Conservation (phyloP, 2,329 filamentous ascomycete genomes). For the Nannizziopsis arthrosporioides region DNA sequence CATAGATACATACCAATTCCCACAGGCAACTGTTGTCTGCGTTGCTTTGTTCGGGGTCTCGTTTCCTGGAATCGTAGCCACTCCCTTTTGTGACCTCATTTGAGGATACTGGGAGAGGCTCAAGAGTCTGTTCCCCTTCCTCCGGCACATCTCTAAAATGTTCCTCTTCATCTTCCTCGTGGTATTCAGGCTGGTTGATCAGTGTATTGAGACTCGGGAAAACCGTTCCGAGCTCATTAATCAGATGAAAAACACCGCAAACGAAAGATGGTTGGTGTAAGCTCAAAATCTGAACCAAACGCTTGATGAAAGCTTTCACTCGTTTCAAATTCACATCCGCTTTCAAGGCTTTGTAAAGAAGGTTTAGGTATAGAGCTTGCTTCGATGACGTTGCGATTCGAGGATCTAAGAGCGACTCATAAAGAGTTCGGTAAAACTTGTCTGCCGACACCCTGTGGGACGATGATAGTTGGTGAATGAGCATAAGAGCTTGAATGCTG, state of each 20-base stretch:
- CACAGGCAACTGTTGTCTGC: slow-evolving; percentile 89
- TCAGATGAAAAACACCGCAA: slow-evolving; percentile 81
- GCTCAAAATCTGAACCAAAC: slow-evolving; percentile 74
- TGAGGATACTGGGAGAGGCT: slow-evolving; percentile 18
- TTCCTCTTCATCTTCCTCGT: slow-evolving; percentile 57
- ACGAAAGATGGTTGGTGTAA: slow-evolving; percentile 88
- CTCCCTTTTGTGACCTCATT: slow-evolving; percentile 26
- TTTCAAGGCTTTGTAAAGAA: slow-evolving; percentile 79
- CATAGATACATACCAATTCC: slow-evolving; percentile 57
- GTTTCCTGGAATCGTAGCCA: slow-evolving; percentile 75
- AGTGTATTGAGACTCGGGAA: slow-evolving; percentile 73
- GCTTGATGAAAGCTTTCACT: slow-evolving; percentile 91
- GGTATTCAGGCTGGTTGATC: slow-evolving; percentile 67
- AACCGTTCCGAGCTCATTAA: slow-evolving; percentile 64
- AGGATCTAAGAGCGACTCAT: slow-evolving; percentile 87
- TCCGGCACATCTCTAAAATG: slow-evolving; percentile 55
- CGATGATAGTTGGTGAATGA: slow-evolving; percentile 83
- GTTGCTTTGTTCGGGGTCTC: slow-evolving; percentile 82
- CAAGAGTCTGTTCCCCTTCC: slow-evolving; percentile 36
- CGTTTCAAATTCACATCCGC: slow-evolving; percentile 79
- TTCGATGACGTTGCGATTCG: slow-evolving; percentile 83
- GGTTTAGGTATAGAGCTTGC: slow-evolving; percentile 86
- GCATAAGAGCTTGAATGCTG: slow-evolving; percentile 83
- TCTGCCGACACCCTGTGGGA: slow-evolving; percentile 73
- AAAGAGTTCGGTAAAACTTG: slow-evolving; percentile 87